phyloP scores from a whole-genome alignment of 148 eudicot genomes.

The Hydrangea macrophylla region DNA sequence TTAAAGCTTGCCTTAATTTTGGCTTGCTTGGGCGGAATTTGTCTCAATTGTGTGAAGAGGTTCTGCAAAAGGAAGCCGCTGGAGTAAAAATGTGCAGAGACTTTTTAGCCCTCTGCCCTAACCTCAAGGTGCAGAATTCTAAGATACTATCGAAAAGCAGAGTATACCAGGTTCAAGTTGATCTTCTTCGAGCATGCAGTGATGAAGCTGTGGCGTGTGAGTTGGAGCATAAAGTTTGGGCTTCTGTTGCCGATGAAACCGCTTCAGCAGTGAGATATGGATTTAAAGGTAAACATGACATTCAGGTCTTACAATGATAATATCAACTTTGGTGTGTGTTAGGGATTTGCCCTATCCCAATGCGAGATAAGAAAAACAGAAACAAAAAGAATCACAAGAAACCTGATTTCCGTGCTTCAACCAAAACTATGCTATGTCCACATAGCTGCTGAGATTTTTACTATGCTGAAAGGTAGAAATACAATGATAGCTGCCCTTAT shows the following conservation, averaged over 20 bases:
- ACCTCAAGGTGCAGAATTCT: constrained; percentile 54
- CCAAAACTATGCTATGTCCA: no score
- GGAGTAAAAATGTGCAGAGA: constrained; percentile 69
- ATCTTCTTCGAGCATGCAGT: constrained; percentile 74
- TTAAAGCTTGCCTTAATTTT: constrained; percentile 72
- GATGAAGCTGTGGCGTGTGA: constrained; percentile 52
- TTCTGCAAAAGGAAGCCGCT: constrained; percentile 59
- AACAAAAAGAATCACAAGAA: no score
- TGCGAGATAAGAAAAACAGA: no score
- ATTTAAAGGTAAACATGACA: constrained; percentile 60
- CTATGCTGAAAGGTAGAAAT: neutral
- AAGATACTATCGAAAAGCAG: constrained; percentile 84
- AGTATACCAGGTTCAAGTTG: constrained; percentile 82
- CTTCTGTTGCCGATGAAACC: constrained; percentile 93
- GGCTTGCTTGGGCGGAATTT: constrained; percentile 91
- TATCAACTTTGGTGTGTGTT: neutral
- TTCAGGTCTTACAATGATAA: neutral
- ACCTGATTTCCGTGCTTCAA: no score
- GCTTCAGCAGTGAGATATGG: constrained; percentile 97
- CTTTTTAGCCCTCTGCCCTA: constrained; percentile 66
- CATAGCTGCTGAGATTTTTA: no score
- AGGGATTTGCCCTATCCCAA: no score
- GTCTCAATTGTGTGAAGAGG: constrained; percentile 79
- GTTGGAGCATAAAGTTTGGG: constrained; percentile 83
- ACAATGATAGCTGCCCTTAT: no score